Evolutionary conservation across 2,329 filamentous ascomycete species (phyloP), one percentile per base, ranked within the genome.

Genomic region (Proliferodiscus dingleyae): DNA sequence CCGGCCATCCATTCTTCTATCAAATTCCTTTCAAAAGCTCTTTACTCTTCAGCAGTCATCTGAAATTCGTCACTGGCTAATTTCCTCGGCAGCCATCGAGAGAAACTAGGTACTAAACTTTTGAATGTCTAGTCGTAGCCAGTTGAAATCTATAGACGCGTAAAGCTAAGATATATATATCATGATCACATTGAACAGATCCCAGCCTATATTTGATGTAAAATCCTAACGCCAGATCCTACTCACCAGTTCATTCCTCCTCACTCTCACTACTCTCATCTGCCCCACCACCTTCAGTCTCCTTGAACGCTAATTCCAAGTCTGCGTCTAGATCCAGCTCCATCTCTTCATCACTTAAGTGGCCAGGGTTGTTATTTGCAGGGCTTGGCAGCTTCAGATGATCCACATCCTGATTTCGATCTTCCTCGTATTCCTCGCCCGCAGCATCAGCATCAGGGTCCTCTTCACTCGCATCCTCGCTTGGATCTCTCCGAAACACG

Each of bases 331-430:
- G 49, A 43, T 63, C 62, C 15, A 57, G 26, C 29, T 64, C 60
- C 38, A 61, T 52, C 32, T 63, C 61, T 19, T 63, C 59, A 36
- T 64, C 60, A 16, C 54, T 56, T 16, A 58, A 51, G 10, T 47
- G 52, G n/a, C 51, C 55, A 11, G 47, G 46, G 29, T 54, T 46
- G 30, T 53, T 56, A 21, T 72, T 73, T 33, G 75, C 70, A 1
- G 76, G 76, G 49, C 75, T 79, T 4, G 74, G 74, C 23, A 80
- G 61, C 59, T 73, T 73, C 45, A 79, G 73, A 50, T 64, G 60
- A 45, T 67, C 68, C 21, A 65, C 61, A 40, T 63, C 62, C 38
- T 60, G 54, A 44, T 64, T 64, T 13, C 42, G 44, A 18, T 64
- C 57, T 18, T 60, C 53, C 16, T 60, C 60, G 24, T 66, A 71